These are phyloP conservation scores for Polyplosphaeria fusca DNA, from an alignment of 495 filamentous ascomycete species.

Conservation along the genomic window DNA sequence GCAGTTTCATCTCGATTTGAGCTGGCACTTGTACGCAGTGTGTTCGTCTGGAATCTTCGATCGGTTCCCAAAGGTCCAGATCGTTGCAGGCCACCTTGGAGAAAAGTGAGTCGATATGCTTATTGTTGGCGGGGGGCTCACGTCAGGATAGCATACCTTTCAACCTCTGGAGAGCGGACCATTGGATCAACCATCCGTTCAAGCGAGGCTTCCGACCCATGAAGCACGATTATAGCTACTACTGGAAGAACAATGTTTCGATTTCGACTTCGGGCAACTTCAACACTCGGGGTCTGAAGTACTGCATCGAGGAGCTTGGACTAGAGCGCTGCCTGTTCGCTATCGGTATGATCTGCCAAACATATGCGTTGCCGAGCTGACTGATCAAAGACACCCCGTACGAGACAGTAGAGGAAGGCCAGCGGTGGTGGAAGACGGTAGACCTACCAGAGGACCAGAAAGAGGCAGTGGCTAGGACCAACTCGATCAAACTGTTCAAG, in stretches of 20 bases:
- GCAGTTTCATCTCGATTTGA: conserved; percentile 29
- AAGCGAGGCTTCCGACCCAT: conserved; percentile 17
- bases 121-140: neutral
- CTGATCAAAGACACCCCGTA: conserved; percentile 24
- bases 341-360: conserved; percentile 4
- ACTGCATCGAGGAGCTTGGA: conserved; percentile 27
- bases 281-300: conserved; percentile 27
- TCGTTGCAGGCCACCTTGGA: conserved; percentile 29
- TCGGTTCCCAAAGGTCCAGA: conserved; percentile 25
- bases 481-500: conserved; percentile 28
- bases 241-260: conserved; percentile 24
- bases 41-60: conserved; percentile 28
- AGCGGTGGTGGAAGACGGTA: conserved; percentile 27
- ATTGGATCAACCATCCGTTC: conserved; percentile 29
- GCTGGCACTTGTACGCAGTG: conserved; percentile 25
- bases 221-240: conserved; percentile 28
- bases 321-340: conserved; percentile 26
- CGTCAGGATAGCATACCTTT: conserved; percentile 18
- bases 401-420: conserved; percentile 24
- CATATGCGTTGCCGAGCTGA: neutral
- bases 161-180: conserved; percentile 26
- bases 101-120: conserved; percentile 14
- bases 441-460: conserved; percentile 25
- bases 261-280: conserved; percentile 28
- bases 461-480: conserved; percentile 24